Percentiles rank a stretch among this genome's conserved stretches.
Evolutionary conservation across 805 yeast species (phyloP).

Genomic region (Yamadazyma scolyti): DNA sequence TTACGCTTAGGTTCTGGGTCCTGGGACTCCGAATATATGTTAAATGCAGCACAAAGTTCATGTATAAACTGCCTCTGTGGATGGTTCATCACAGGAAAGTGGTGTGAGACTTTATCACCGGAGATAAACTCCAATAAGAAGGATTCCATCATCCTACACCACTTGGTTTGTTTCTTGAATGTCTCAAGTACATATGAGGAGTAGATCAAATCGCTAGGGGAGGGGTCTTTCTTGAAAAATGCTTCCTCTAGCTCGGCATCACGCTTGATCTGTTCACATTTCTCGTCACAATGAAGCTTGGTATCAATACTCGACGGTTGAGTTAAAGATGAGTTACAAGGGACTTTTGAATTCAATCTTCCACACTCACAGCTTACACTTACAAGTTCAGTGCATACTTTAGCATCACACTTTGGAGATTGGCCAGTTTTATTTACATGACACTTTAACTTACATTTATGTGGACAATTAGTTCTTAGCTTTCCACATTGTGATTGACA

Average conservation of each 20-base stretch:
- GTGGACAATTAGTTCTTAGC: constrained; percentile 58
- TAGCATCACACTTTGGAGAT: constrained; percentile 43
- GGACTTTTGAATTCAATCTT: constrained; percentile 38
- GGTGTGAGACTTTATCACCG: constrained; percentile 34
- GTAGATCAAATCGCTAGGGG: constrained; percentile 29
- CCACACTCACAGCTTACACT: constrained; percentile 64
- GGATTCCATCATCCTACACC: constrained; percentile 67
- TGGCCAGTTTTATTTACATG: constrained; percentile 46
- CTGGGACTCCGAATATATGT: constrained; percentile 66
- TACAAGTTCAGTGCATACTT: constrained; percentile 51
- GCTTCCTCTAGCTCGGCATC: constrained; percentile 49
- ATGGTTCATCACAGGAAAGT: constrained; percentile 71
- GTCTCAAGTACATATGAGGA: constrained; percentile 43
- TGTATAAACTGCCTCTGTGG: constrained; percentile 72
- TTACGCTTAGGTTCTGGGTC: constrained; percentile 79
- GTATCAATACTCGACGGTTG: constrained; percentile 31
- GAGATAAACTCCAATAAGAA: constrained; percentile 25
- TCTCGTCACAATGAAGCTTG: constrained; percentile 61
- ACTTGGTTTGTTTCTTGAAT: constrained; percentile 53
- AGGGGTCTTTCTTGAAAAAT: constrained; percentile 3
- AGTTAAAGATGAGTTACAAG: constrained; percentile 54
- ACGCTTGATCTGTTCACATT: constrained; percentile 59
- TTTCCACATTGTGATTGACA: constrained; percentile 63
- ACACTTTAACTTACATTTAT: constrained; percentile 59
- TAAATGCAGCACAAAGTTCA: constrained; percentile 57